Evolutionary conservation across 192 early-diverging fungal species (phyloP).

Genomic region (Irineochytrium annulatum): DNA sequence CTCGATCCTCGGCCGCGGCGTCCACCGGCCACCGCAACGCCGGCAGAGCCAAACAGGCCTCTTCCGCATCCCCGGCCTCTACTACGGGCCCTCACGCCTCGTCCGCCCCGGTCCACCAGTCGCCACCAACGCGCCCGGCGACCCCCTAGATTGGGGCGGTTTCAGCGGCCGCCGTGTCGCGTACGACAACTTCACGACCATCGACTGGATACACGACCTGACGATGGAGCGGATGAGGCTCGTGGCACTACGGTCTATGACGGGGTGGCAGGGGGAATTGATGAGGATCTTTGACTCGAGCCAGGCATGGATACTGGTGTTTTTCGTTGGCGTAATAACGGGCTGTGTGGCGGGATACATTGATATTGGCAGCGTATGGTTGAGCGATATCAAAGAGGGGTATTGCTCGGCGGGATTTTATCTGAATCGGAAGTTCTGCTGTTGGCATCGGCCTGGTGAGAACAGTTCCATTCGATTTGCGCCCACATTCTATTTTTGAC

Average conservation of each 20-base stretch:
- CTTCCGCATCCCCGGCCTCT: conserved; percentile 12
- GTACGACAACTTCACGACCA: conserved; percentile 57
- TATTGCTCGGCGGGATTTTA: conserved; percentile 46
- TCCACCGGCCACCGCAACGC: no score
- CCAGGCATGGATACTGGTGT: conserved; percentile 45
- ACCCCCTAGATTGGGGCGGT: background rate
- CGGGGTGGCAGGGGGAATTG: background rate
- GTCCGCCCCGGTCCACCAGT: background rate
- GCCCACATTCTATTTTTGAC: background rate
- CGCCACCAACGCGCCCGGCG: background rate
- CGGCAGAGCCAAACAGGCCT: no score
- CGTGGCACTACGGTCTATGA: background rate
- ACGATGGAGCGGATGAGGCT: conserved; percentile 69
- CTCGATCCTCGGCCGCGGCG: no score
- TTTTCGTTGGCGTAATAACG: conserved; percentile 35
- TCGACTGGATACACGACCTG: conserved; percentile 87
- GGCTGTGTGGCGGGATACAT: conserved; percentile 47
- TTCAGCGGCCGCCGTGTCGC: conserved; percentile 27
- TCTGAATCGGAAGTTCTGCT: conserved; percentile 47
- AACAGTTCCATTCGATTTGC: background rate
- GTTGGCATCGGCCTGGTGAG: conserved; percentile 38
- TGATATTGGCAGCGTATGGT: conserved; percentile 41
- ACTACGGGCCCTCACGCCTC: conserved; percentile 14
- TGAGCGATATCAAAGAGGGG: conserved; percentile 44
- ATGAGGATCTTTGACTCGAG: conserved; percentile 11